Percentiles rank a stretch among this genome's conserved stretches.
Evolutionary conservation across 169 alveolate genomes (phyloP).

Genomic region (Cryptosporidium xiaoi): DNA sequence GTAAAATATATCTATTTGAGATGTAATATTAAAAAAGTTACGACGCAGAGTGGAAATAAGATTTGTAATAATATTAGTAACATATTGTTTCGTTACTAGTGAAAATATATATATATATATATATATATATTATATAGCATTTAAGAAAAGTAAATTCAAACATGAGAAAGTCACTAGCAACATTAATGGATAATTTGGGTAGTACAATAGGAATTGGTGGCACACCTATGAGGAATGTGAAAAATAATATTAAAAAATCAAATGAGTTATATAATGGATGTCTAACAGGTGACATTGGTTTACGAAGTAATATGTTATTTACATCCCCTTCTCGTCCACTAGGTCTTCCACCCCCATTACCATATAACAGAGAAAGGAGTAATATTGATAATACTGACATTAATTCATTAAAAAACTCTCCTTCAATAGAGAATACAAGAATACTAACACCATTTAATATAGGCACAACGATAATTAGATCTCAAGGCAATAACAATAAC

Average conservation of each 20-base stretch:
- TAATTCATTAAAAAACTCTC: not conserved
- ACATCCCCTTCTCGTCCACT: conserved; percentile 64
- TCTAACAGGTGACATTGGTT: not conserved
- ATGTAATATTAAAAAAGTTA: too few relatives aligned
- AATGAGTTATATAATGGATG: not conserved
- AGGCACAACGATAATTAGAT: not conserved
- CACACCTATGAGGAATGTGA: conserved; percentile 11
- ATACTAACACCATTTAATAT: conserved; percentile 18
- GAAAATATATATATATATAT: conserved; percentile 1
- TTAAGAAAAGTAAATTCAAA: not conserved
- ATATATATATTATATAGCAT: too few relatives aligned
- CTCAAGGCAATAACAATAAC: not conserved
- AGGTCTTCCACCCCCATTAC: conserved; percentile 71
- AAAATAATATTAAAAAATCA: not conserved
- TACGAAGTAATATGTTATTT: not conserved
- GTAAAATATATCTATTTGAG: too few relatives aligned
- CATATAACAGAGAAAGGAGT: conserved; percentile 20
- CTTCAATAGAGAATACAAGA: conserved; percentile 46
- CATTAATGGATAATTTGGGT: conserved; percentile 55
- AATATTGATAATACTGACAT: not conserved
- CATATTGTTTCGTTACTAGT: too few relatives aligned
- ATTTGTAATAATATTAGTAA: too few relatives aligned
- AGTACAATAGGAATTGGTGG: conserved; percentile 44
- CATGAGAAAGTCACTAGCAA: conserved; percentile 59
- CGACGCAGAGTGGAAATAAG: too few relatives aligned